phyloP scores from a whole-genome alignment of 2,329 filamentous ascomycete genomes.

The Fusarium solani-melongenae region DNA sequence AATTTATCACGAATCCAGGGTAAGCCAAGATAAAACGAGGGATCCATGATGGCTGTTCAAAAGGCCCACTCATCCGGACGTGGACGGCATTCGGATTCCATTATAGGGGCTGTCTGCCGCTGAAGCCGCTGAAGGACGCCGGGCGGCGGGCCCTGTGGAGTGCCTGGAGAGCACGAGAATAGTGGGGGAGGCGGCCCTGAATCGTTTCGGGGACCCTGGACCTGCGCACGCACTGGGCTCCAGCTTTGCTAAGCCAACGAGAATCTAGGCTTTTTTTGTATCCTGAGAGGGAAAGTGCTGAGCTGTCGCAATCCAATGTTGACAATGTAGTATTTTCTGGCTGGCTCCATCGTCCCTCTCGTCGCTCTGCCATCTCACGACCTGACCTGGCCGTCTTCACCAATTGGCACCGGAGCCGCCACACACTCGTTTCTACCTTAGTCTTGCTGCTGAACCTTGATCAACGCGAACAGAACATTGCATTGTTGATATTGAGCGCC shows the following conservation, averaged over 20 bases:
- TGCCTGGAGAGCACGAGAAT: not conserved
- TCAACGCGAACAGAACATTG: constrained; percentile 2
- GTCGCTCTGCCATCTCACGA: constrained; percentile 20
- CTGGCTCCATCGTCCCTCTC: constrained; percentile 27
- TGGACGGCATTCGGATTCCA: not conserved
- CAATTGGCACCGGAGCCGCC: constrained; percentile 26
- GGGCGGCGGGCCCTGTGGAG: constrained; percentile 6
- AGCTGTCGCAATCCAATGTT: constrained; percentile 38
- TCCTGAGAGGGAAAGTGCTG: constrained; percentile 14
- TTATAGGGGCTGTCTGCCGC: constrained; percentile 17
- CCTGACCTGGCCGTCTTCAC: constrained; percentile 10
- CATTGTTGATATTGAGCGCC: constrained; percentile 4
- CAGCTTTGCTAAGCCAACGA: constrained; percentile 22
- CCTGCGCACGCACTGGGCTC: not conserved
- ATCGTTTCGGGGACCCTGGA: constrained; percentile 3
- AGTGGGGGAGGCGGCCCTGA: constrained; percentile 5
- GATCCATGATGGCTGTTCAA: not conserved
- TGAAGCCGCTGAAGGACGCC: constrained; percentile 6
- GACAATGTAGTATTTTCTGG: constrained; percentile 34
- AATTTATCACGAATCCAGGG: not conserved
- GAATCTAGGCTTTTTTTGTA: constrained; percentile 11
- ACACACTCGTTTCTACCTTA: constrained; percentile 25
- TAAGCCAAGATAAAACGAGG: not conserved
- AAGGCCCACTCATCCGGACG: not conserved
- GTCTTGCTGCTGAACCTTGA: constrained; percentile 1